phyloP scores from a whole-genome alignment of 768 basidiomycete species.

The Cystofilobasidium ferigula region DNA sequence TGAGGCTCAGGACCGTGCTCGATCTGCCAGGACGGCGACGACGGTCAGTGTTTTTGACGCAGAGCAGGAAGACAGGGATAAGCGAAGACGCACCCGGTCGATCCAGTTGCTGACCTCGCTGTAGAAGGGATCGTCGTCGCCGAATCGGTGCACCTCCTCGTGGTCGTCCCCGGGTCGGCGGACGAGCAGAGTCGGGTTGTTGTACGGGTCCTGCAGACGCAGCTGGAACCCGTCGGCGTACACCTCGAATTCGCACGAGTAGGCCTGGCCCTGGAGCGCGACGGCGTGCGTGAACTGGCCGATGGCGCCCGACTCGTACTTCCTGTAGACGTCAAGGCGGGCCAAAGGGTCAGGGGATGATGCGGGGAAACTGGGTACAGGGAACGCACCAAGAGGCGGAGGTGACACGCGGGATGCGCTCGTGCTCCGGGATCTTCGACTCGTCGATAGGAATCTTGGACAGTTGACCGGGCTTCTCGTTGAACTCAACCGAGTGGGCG shows the following conservation, averaged over 20 bases:
- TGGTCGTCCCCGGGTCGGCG: conserved; percentile 45
- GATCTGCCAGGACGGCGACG: conserved; percentile 37
- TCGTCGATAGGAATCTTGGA: conserved; percentile 78
- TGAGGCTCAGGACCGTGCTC: conserved; percentile 72
- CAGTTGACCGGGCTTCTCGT: conserved; percentile 75
- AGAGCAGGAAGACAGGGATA: neutral
- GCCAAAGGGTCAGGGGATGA: neutral
- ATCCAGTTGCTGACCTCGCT: conserved; percentile 83
- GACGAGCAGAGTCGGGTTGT: conserved; percentile 74
- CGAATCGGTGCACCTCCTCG: conserved; percentile 35
- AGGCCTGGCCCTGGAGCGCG: conserved; percentile 81
- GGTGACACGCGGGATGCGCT: conserved; percentile 88
- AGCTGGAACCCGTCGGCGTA: conserved; percentile 79
- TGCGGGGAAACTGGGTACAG: neutral
- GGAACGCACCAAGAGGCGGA: conserved; percentile 62
- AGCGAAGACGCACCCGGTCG: conserved; percentile 43
- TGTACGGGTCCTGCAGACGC: conserved; percentile 63
- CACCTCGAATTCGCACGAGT: conserved; percentile 88
- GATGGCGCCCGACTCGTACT: conserved; percentile 89
- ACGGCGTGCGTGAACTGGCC: conserved; percentile 83
- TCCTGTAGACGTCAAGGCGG: conserved; percentile 37
- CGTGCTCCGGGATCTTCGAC: conserved; percentile 56
- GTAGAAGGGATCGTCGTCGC: conserved; percentile 44
- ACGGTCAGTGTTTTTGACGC: neutral
- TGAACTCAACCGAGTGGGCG: conserved; percentile 80